phyloP scores from a whole-genome alignment of 2,329 filamentous ascomycete species.

The Grosmannia clavigera region DNA sequence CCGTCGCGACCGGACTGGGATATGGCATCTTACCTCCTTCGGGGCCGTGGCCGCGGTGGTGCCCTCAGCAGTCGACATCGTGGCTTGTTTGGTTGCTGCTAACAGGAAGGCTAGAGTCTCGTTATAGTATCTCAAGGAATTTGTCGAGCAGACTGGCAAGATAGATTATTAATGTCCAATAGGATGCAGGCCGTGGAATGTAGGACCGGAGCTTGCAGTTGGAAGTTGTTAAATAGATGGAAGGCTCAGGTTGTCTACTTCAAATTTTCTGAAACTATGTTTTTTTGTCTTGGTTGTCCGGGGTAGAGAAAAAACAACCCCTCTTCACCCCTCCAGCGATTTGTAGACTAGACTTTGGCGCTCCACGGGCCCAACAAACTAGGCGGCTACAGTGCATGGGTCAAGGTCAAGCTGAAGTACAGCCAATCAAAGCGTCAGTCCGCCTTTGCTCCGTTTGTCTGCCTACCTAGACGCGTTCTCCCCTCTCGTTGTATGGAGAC shows the following conservation, averaged over 20 bases:
- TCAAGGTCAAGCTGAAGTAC: neutral
- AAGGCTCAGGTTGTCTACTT: neutral
- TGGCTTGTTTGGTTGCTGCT: slow-evolving; percentile 4
- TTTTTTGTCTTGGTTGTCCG: slow-evolving; percentile 8
- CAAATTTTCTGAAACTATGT: neutral
- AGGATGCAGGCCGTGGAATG: neutral
- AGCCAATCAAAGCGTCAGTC: neutral
- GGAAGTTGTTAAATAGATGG: neutral
- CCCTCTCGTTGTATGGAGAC: neutral
- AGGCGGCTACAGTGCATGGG: neutral
- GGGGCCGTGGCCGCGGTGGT: slow-evolving; percentile 16
- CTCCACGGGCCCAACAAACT: neutral
- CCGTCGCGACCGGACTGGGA: neutral
- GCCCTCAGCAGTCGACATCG: slow-evolving; percentile 22
- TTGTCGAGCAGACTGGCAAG: neutral
- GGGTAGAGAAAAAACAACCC: slow-evolving; percentile 9
- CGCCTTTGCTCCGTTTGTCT: neutral
- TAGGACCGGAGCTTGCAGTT: neutral
- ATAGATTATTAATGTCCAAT: neutral
- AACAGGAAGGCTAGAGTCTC: neutral
- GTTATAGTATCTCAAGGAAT: neutral
- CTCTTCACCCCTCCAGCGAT: slow-evolving; percentile 7
- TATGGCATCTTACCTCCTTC: neutral
- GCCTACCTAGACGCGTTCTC: no score
- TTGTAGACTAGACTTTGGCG: neutral